A percentile compares a stretch with the other conserved stretches of the same genome.
These are phyloP conservation scores for Sarcomyxa edulis DNA, from an alignment of 768 basidiomycete species.

Conservation along the genomic window DNA sequence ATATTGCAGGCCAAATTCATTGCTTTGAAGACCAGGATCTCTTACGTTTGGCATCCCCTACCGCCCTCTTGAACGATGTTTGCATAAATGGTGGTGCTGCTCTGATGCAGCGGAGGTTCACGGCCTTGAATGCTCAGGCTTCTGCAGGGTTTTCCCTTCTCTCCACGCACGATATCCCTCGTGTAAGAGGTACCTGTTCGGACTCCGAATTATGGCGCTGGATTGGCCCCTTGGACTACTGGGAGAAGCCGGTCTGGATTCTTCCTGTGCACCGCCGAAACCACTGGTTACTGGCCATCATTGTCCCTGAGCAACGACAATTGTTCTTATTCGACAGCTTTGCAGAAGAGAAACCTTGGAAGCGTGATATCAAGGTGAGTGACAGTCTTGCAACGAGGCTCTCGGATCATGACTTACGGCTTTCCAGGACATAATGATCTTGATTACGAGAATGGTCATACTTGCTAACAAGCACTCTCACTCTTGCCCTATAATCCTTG, in stretches of 20 bases:
- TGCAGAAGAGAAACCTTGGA: slow-evolving; percentile 3
- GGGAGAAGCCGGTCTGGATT: slow-evolving; percentile 27
- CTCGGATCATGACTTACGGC: background rate
- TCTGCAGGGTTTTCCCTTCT: slow-evolving; percentile 7
- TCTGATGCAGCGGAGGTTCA: slow-evolving; percentile 10
- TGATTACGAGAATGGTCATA: slow-evolving; percentile 7
- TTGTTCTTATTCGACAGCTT: slow-evolving; percentile 28
- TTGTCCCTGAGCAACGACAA: slow-evolving; percentile 5
- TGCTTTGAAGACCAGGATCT: too few relatives aligned
- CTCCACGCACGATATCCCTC: slow-evolving; percentile 14
- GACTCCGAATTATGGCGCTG: slow-evolving; percentile 17
- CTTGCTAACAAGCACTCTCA: slow-evolving; percentile 8
- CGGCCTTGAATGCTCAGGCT: background rate
- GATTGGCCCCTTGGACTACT: slow-evolving; percentile 14
- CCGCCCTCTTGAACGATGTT: slow-evolving; percentile 14
- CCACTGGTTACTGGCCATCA: slow-evolving; percentile 29
- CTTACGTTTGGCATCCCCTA: slow-evolving; percentile 2
- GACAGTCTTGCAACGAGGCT: slow-evolving; percentile 1
- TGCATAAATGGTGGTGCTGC: slow-evolving; percentile 20
- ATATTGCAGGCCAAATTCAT: too few relatives aligned
- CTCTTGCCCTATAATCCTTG: slow-evolving; percentile 1
- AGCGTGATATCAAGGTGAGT: slow-evolving; percentile 4
- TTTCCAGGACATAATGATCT: slow-evolving; percentile 8
- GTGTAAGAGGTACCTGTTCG: slow-evolving; percentile 10
- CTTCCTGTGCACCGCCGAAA: slow-evolving; percentile 26